Base-by-base conservation (phyloP, 116 monocot genomes). In the Dioscorea cayenensis region DNA sequence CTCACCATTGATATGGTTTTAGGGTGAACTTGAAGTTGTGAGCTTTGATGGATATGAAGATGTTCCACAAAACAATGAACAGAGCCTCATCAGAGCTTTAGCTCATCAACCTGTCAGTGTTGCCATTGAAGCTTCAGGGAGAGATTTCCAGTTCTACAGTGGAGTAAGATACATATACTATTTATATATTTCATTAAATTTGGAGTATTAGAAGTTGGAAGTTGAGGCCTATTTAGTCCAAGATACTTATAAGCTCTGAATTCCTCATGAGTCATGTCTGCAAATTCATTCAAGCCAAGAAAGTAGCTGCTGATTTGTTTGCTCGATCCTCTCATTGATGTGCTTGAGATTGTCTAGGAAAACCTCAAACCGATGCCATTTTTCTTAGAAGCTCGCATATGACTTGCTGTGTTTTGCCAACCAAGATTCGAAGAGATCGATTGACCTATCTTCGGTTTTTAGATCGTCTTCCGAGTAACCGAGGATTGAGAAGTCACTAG, bases 71-170 rank as follows among this genome's bases (percentile, higher is more conserved):
- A 96, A 87, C 84, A 76, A 70, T 29, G 95, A 92, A 64, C 75
- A 71, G 59, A 73, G 85, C 66, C 82, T 92, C 29, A 37, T 92
- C 17, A 92, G 92, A 69, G 90, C 92, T 10, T 58, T 96, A 17
- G 82, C 87, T 3, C 89, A 81, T 68, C 95, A 92, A 73, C 95
- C 95, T 6, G 72, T 92, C 11, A 96, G 95, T 63, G 87, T 96
- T 21, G 95, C 92, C 50, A 90, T 96, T 29, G 90, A 89, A 37
- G 95, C 90, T n/a, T 96, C 95, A 19, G 83, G 87, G 3, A 87
- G 87, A 37, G 95, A 64, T 76, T 63, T 17, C 51, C 79, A 60
- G 77, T 96, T 96, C 82, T 96, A 96, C 86, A 81, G 73, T 28
- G 96, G 96, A 69, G 95, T 95, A 79, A 74, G 85, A 22, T 14